Conservation (phyloP, 257 asterid genomes). For the Verbascum thapsus region DNA sequence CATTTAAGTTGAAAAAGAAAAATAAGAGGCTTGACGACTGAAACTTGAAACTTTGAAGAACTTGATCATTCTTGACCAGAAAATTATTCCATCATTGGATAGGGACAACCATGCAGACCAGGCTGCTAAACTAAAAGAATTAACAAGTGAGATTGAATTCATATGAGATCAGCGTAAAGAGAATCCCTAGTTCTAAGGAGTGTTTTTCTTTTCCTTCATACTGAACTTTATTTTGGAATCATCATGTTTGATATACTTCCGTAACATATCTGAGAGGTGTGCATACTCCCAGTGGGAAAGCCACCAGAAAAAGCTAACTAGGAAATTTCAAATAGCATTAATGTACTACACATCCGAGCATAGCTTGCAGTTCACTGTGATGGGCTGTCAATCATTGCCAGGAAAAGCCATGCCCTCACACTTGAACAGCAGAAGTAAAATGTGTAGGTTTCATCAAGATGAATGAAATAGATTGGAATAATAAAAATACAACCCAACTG, state of each 20-base stretch:
- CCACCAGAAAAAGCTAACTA: neutral
- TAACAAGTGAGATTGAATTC: neutral
- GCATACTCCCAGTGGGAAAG: neutral
- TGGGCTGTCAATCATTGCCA: neutral
- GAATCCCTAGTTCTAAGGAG: neutral
- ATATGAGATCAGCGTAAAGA: neutral
- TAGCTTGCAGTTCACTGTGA: neutral
- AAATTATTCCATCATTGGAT: neutral
- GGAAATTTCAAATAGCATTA: neutral
- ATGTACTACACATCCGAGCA: conserved; percentile 15
- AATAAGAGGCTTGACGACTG: neutral
- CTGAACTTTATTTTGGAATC: neutral
- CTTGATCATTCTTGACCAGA: conserved; percentile 2
- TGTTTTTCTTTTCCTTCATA: neutral
- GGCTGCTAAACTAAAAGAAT: neutral
- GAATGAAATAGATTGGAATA: neutral
- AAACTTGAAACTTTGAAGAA: conserved; percentile 6
- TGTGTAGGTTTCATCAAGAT: neutral
- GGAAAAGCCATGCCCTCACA: conserved; percentile 10
- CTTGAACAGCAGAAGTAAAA: conserved; percentile 12
- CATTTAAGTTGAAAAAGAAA: neutral
- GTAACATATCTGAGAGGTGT: neutral
- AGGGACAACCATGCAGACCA: neutral
- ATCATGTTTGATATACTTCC: neutral
- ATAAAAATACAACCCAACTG: neutral